Evolutionary conservation across 1,284 basidiomycete species (phyloP).

Genomic region (Binderoboletus segoi): DNA sequence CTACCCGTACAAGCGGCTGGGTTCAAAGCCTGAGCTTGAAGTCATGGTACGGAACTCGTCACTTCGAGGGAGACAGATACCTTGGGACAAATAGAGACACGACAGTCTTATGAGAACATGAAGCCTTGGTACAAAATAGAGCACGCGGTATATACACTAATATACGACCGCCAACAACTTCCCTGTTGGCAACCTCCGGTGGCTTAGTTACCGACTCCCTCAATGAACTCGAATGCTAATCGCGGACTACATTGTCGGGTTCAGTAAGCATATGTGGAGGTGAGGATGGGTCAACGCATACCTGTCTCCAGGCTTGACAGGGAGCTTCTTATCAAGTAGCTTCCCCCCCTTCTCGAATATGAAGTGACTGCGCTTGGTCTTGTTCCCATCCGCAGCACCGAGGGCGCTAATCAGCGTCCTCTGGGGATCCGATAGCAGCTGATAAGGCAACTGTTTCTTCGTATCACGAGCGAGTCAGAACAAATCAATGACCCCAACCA

Average conservation of each 20-base stretch:
- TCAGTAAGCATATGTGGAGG: background rate
- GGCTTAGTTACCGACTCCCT: conserved; percentile 26
- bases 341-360: conserved; percentile 89
- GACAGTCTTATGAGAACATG: too few relatives aligned
- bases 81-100: too few relatives aligned
- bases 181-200: background rate
- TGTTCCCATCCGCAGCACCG: conserved; percentile 80
- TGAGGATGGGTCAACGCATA: conserved; percentile 30
- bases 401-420: conserved; percentile 77
- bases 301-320: conserved; percentile 85
- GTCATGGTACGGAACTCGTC: too few relatives aligned
- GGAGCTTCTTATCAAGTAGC: conserved; percentile 78
- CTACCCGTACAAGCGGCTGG: too few relatives aligned
- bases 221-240: conserved; percentile 47
- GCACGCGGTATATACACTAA: too few relatives aligned
- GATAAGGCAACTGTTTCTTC: conserved; percentile 82
- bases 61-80: too few relatives aligned
- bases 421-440: conserved; percentile 86
- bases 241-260: conserved; percentile 17
- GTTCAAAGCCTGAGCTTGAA: too few relatives aligned
- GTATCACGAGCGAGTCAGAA: background rate
- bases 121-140: too few relatives aligned
- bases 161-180: background rate
- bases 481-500: background rate
- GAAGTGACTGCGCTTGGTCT: conserved; percentile 88